Evolutionary conservation across 345 rosid genomes (phyloP), one percentile per base, ranked within the genome.

Genomic region (Schrenkiella parvula): DNA sequence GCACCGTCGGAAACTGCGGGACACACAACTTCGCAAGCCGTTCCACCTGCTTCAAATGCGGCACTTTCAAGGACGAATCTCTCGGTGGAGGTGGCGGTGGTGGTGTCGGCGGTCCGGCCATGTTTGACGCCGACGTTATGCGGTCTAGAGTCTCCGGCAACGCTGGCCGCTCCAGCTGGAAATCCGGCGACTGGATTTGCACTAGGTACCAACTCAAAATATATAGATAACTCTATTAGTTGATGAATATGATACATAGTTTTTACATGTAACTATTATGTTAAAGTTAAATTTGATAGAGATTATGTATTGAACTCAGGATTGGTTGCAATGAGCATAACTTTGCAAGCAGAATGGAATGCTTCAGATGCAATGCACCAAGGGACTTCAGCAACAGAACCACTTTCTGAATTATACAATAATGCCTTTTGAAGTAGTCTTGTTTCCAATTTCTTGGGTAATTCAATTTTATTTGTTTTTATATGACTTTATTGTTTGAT

Each of bases 11-110:
- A n/a, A 88, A 84, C 81, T 93, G 98, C 18, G 98, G 97, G 19
- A 82, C 95, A 3, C 98, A 91, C 80, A 93, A 93, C 73, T 93
- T 91, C 25, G 96, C 98, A 2, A 89, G 88, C 80, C 92, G 98
- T 23, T 89, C 96, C 34, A 85, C 76, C 44, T 93, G 98, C 91
- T 93, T 88, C 90, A 89, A 86, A 77, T 93, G 96, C 37, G 95
- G 95, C 28, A 82, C 86, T 6, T 80, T 84, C 79, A 93, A 89
- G 80, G 97, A 88, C 22, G 95, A 88, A 6, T 39, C 78, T 19
- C 28, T 76, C 12, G 76, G 64, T 17, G 87, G 83, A 0, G 75
- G 77, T 1, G 80, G 77, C 23, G 67, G 54, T 2, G 70, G 70
- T 1, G 80, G 71, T 12, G 71, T 65, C 25, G 76, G 67, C 17